A percentile compares a stretch with the other conserved stretches of the same genome.
These are phyloP conservation scores for Linaria vulgaris DNA, from an alignment of 257 asterid species.

Conservation along the genomic window DNA sequence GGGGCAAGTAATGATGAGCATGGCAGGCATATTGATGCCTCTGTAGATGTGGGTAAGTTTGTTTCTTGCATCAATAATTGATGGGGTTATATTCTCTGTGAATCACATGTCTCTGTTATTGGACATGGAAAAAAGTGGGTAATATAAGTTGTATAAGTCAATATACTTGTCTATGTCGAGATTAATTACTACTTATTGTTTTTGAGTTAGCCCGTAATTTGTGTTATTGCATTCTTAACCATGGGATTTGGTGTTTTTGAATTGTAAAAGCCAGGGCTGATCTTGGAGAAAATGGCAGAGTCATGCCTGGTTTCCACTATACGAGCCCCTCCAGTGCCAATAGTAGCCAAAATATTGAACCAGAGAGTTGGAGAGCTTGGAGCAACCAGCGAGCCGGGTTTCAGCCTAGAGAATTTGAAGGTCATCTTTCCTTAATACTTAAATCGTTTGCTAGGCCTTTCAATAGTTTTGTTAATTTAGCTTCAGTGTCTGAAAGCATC, in stretches of 20 bases:
- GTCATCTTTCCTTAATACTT: constrained; percentile 29
- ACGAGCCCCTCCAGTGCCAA: constrained; percentile 32
- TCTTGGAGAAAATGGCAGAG: constrained; percentile 39
- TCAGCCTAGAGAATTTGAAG: constrained; percentile 60
- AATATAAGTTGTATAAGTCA: constrained; percentile 1
- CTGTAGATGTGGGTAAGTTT: constrained; percentile 29
- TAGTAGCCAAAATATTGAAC: constrained; percentile 39
- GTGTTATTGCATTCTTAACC: constrained; percentile 31
- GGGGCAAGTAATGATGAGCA: constrained; percentile 35
- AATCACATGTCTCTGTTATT: constrained; percentile 10
- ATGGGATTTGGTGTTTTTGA: constrained; percentile 30
- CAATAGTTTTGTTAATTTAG: constrained; percentile 12
- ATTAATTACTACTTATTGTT: constrained; percentile 18
- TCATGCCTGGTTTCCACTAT: constrained; percentile 23
- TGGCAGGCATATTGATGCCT: constrained; percentile 29
- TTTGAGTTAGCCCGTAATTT: constrained; percentile 15
- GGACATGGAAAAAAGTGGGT: neutral
- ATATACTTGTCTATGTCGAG: constrained; percentile 5
- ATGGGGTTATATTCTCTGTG: neutral
- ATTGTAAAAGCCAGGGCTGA: constrained; percentile 51
- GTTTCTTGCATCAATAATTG: neutral
- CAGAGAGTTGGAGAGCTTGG: constrained; percentile 79
- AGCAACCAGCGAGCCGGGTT: constrained; percentile 55
- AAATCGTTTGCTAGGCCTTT: neutral
- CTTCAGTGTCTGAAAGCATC: constrained; percentile 24